Percentiles rank a stretch among this genome's conserved stretches.
Conservation (phyloP, 1,284 basidiomycete genomes). For the Inonotus obliquus region DNA sequence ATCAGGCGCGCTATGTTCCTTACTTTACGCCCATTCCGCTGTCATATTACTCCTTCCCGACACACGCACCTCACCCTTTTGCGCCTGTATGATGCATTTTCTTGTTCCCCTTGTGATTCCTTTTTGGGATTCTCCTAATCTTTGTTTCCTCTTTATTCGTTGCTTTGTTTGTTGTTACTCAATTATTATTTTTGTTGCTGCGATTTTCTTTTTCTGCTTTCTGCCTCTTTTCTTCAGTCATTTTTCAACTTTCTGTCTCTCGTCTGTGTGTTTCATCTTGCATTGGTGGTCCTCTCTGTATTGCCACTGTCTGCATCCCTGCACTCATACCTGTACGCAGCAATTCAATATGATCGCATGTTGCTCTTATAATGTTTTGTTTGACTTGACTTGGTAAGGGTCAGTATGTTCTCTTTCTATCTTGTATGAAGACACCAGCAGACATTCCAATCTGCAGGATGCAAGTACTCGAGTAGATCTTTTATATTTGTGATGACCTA, state of each 20-base stretch:
- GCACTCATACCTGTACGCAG: background rate
- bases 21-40: background rate
- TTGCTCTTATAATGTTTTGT: background rate
- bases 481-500: no score
- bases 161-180: constrained; percentile 10
- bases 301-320: background rate
- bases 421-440: no score
- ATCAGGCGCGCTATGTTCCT: background rate
- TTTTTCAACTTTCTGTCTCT: no score
- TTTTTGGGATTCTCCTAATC: constrained; percentile 19
- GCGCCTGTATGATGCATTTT: constrained; percentile 12
- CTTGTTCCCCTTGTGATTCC: constrained; percentile 7
- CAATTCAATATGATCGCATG: background rate
- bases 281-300: background rate
- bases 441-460: no score
- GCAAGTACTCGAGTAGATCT: no score
- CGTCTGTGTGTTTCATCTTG: background rate
- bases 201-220: constrained; percentile 1
- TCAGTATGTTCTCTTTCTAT: no score
- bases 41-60: background rate
- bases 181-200: constrained; percentile 13
- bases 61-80: background rate
- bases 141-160: constrained; percentile 15
- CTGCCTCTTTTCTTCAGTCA: constrained; percentile 2
- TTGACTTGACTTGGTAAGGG: no score